These are phyloP conservation scores for Cucurbita argyrosperma DNA, from an alignment of 306 rosid species.

Conservation along the genomic window DNA sequence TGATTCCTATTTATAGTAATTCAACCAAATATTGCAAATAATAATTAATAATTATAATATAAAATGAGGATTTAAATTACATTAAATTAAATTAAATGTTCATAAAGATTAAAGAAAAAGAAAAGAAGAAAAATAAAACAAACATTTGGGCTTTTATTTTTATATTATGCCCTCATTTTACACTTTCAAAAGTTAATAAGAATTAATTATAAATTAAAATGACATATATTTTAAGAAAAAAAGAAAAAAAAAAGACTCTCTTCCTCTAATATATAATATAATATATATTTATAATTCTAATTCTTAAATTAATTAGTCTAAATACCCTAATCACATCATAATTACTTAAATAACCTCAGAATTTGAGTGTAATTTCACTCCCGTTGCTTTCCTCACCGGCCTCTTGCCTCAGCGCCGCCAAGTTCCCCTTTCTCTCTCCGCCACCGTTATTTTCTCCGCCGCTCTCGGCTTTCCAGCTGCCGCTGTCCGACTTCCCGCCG, in stretches of 20 bases:
- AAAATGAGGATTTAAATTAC: not conserved
- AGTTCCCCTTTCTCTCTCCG: constrained; percentile 37
- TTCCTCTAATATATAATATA: not conserved
- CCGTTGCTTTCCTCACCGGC: constrained; percentile 46
- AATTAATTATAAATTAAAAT: not conserved
- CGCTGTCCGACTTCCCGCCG: constrained; percentile 85
- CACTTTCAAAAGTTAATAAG: constrained; percentile 4
- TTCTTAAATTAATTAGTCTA: constrained; percentile 18
- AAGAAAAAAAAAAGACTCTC: not conserved
- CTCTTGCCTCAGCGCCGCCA: constrained; percentile 30
- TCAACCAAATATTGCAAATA: not conserved
- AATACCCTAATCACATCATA: constrained; percentile 14
- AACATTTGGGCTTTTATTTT: constrained; percentile 3
- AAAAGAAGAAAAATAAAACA: not conserved
- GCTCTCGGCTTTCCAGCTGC: constrained; percentile 95
- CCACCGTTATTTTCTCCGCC: constrained; percentile 38
- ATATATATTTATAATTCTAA: not conserved
- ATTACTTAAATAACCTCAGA: constrained; percentile 23
- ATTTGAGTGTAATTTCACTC: constrained; percentile 72
- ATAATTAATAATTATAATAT: not conserved
- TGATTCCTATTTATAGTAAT: not conserved
- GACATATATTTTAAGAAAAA: no score
- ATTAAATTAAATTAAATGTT: no score
- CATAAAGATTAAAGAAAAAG: no score
- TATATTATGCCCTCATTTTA: not conserved